Base-by-base conservation (phyloP, 306 rosid genomes). In the Castanopsis chinensis region DNA sequence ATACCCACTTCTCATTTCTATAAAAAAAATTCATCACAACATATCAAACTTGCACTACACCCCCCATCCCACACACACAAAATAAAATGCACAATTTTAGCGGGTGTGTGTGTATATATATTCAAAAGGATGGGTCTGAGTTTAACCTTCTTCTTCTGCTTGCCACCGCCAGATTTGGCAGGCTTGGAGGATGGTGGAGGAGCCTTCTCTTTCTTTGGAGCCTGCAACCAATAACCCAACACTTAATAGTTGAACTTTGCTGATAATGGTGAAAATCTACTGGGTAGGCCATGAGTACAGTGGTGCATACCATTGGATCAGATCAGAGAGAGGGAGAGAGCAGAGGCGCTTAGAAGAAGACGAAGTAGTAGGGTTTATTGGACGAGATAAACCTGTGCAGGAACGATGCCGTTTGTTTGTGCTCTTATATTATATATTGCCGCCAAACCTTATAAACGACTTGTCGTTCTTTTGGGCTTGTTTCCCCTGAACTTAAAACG, bases 161-260 rank as follows among this genome's bases (percentile, higher is more conserved):
- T 90, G 69, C 94, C 94, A 53, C 94, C 94, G 2, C 92, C 89
- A 70, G 88, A 88, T 69, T 88, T 90, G 75, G 88, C 90, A 52
- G 94, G 94, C 75, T 90, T 90, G 55, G 94, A 90, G 75, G 92
- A 88, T 6, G 91, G 89, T 37, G 92, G 87, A 33, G 89, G 91
- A 77, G 89, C 94, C 83, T 90, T 90, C 0, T 88, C 94, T 87
- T 90, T 90, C 89, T 90, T 90, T 70, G 92, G 94, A 53, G 88
- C 94, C 91, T 90, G 76, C 18, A 78, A 81, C 2, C 14, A 71
- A 45, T 0, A 67, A 58, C 8, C 20, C 6, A 45, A 19, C 23
- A 5, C 28, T 35, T n/a, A 51, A 73, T 41, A 23, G 53, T 3
- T 49, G 15, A 49, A 49, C 17, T 49, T 49, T 18, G 10, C 30